phyloP scores from a whole-genome alignment of 2,329 filamentous ascomycete genomes.

The Nigrograna mackinnonii region DNA sequence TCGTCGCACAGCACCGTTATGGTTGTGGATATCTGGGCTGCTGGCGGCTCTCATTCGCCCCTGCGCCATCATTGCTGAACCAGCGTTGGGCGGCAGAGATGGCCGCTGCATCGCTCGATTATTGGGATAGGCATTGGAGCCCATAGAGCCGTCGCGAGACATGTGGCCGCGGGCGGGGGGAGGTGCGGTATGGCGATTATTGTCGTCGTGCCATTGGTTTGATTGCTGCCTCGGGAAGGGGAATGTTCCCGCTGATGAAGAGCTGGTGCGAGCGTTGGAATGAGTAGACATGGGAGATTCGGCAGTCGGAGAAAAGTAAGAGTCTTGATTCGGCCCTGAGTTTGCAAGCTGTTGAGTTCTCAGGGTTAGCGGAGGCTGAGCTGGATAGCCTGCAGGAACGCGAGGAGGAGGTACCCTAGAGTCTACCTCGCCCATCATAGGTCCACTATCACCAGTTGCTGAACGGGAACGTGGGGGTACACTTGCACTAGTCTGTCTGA shows the following conservation, averaged over 20 bases:
- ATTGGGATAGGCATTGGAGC: slow-evolving; percentile 65
- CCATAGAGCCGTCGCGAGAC: slow-evolving; percentile 74
- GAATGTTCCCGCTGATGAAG: slow-evolving; percentile 73
- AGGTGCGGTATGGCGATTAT: slow-evolving; percentile 84
- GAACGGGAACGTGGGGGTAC: slow-evolving; percentile 77
- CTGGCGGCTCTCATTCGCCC: slow-evolving; percentile 87
- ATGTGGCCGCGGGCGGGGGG: slow-evolving; percentile 74
- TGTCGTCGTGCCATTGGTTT: slow-evolving; percentile 74
- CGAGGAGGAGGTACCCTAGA: slow-evolving; percentile 67
- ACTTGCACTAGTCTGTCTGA: slow-evolving; percentile 72
- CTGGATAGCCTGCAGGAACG: slow-evolving; percentile 63
- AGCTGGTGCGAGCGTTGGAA: slow-evolving; percentile 67
- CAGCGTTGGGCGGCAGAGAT: slow-evolving; percentile 72
- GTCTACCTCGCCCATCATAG: slow-evolving; percentile 50
- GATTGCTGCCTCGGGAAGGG: slow-evolving; percentile 76
- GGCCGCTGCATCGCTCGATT: slow-evolving; percentile 72
- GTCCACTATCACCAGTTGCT: slow-evolving; percentile 70
- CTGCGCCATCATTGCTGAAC: slow-evolving; percentile 56
- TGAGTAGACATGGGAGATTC: slow-evolving; percentile 72
- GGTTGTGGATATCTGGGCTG: slow-evolving; percentile 87
- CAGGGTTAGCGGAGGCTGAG: slow-evolving; percentile 65
- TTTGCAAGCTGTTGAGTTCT: slow-evolving; percentile 67
- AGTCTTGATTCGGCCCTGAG: slow-evolving; percentile 71
- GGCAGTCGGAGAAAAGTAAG: slow-evolving; percentile 87
- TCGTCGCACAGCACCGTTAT: slow-evolving; percentile 62